phyloP scores from a whole-genome alignment of 768 basidiomycete genomes.

The Leccinum ochraceum region DNA sequence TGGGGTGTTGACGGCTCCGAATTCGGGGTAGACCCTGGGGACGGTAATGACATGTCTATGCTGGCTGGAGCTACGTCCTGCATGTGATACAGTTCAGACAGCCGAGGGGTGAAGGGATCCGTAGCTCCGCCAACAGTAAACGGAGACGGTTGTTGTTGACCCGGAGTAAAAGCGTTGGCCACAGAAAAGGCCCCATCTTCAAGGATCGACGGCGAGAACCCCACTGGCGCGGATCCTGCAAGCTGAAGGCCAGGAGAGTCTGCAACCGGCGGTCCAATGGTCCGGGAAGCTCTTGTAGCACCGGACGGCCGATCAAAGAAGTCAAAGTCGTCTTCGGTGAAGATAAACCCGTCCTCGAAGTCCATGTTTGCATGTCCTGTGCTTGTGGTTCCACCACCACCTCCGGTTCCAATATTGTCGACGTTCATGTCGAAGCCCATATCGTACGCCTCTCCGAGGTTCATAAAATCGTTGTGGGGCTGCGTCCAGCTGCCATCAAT shows the following conservation, averaged over 20 bases:
- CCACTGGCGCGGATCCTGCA: slow-evolving; percentile 34
- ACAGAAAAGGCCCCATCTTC: slow-evolving; percentile 30
- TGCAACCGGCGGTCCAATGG: slow-evolving; percentile 19
- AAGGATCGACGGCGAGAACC: slow-evolving; percentile 36
- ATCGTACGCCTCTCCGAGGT: slow-evolving; percentile 37
- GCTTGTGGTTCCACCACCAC: slow-evolving; percentile 25
- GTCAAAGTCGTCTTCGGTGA: slow-evolving; percentile 85
- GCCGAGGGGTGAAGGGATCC: slow-evolving; percentile 23
- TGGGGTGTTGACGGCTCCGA: slow-evolving; percentile 55
- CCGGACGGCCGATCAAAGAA: slow-evolving; percentile 72
- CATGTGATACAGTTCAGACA: slow-evolving; percentile 23
- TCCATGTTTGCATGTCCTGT: slow-evolving; percentile 40
- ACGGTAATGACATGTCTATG: slow-evolving; percentile 49
- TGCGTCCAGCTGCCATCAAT: slow-evolving; percentile 45
- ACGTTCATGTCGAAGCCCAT: slow-evolving; percentile 53
- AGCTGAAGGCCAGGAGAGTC: slow-evolving; percentile 33
- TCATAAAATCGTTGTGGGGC: slow-evolving; percentile 37
- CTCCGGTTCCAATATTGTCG: slow-evolving; percentile 36
- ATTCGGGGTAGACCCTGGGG: slow-evolving; percentile 52
- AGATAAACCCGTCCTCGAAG: slow-evolving; percentile 57
- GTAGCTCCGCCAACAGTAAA: slow-evolving; percentile 30
- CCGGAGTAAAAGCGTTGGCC: slow-evolving; percentile 23
- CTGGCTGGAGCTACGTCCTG: slow-evolving; percentile 31
- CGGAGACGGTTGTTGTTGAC: slow-evolving; percentile 30
- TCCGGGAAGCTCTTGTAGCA: slow-evolving; percentile 22